phyloP scores from a whole-genome alignment of 2,329 filamentous ascomycete genomes.

The Juglanconis sp. region DNA sequence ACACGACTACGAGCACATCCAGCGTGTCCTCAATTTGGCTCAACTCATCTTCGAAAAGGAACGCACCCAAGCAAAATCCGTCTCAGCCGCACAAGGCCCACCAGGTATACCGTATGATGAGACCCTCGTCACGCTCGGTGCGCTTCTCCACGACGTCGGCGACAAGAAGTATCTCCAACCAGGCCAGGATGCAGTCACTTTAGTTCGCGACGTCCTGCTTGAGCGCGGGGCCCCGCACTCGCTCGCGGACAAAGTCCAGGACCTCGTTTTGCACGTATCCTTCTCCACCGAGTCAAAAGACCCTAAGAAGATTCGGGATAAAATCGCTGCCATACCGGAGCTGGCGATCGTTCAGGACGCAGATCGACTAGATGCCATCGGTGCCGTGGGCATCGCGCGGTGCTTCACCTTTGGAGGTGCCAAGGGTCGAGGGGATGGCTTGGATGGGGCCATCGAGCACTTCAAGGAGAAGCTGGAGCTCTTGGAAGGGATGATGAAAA shows the following conservation, averaged over 20 bases:
- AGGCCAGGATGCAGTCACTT: slow-evolving; percentile 53
- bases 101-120: slow-evolving; percentile 36
- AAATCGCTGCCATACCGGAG: slow-evolving; percentile 67
- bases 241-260: slow-evolving; percentile 66
- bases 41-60: slow-evolving; percentile 59
- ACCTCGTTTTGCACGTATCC: slow-evolving; percentile 74
- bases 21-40: slow-evolving; percentile 71
- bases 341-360: slow-evolving; percentile 87
- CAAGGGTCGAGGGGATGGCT: slow-evolving; percentile 42
- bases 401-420: slow-evolving; percentile 75
- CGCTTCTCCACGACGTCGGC: slow-evolving; percentile 82
- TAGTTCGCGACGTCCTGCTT: slow-evolving; percentile 54
- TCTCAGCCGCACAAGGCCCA: slow-evolving; percentile 15
- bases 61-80: slow-evolving; percentile 22
- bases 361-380: slow-evolving; percentile 84
- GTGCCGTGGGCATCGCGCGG: slow-evolving; percentile 78
- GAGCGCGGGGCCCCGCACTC: slow-evolving; percentile 53
- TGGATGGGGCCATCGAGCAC: slow-evolving; percentile 68
- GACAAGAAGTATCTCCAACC: slow-evolving; percentile 74
- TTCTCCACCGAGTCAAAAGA: slow-evolving; percentile 72
- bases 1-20: slow-evolving; percentile 83
- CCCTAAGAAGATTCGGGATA: slow-evolving; percentile 51
- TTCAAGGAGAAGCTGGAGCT: slow-evolving; percentile 72
- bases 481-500: slow-evolving; percentile 65
- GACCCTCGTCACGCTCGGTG: slow-evolving; percentile 62